Percentiles rank a stretch among this genome's conserved stretches.
These are phyloP conservation scores for Debaryomyces tyrocola DNA, from an alignment of 805 yeast species.

Conservation along the genomic window DNA sequence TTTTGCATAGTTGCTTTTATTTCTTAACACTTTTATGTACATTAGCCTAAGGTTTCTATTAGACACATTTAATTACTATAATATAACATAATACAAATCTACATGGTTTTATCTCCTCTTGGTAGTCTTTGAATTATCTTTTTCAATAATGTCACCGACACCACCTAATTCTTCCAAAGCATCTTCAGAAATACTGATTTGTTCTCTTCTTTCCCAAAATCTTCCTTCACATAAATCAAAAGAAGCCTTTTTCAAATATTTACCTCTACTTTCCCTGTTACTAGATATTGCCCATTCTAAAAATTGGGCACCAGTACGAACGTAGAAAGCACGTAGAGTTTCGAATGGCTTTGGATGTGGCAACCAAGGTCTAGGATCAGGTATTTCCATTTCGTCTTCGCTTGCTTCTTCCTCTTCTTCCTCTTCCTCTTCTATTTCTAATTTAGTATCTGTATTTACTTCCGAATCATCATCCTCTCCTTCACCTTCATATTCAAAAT, in stretches of 20 bases:
- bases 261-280: constrained; percentile 83
- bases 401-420: constrained; percentile 67
- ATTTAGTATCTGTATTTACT: constrained; percentile 48
- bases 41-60: constrained; percentile 5
- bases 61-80: not conserved
- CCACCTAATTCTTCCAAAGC: constrained; percentile 88
- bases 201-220: constrained; percentile 99
- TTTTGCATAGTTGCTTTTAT: constrained; percentile 61
- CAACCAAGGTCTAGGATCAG: constrained; percentile 93
- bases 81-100: constrained; percentile 1
- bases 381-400: constrained; percentile 66
- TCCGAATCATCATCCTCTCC: constrained; percentile 60
- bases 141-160: constrained; percentile 82
- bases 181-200: constrained; percentile 84
- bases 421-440: constrained; percentile 40
- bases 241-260: constrained; percentile 82
- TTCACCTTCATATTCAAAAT: constrained; percentile 64
- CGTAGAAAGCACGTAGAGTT: constrained; percentile 75
- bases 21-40: constrained; percentile 4
- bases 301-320: constrained; percentile 82
- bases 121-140: constrained; percentile 50
- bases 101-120: constrained; percentile 47
- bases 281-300: constrained; percentile 91
- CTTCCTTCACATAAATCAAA: constrained; percentile 91
- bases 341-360: constrained; percentile 97